Percentiles rank a stretch among this genome's conserved stretches.
Conservation (phyloP, 2,329 filamentous ascomycete species). For the Paraphoma chrysanthemicola region DNA sequence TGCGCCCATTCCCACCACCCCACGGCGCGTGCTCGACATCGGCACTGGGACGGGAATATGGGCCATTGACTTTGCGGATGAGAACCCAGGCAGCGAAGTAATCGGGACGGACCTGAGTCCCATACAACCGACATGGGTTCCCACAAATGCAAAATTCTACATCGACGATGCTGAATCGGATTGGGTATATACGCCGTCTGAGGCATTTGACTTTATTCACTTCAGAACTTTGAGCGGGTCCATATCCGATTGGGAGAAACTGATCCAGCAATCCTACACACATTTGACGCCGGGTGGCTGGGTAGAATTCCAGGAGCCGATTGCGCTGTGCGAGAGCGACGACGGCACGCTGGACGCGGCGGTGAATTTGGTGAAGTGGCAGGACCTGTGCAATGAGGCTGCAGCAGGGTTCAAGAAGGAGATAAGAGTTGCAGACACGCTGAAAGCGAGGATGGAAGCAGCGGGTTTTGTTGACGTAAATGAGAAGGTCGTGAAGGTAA, state of each 20-base stretch:
- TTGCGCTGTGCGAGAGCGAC: conserved; percentile 40
- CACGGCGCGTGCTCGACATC: conserved; percentile 42
- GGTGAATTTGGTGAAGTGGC: conserved; percentile 33
- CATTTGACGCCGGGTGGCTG: conserved; percentile 42
- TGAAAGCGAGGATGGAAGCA: conserved; percentile 37
- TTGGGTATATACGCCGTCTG: conserved; percentile 43
- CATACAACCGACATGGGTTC: conserved; percentile 49
- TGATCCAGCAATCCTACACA: conserved; percentile 32
- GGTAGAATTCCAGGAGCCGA: conserved; percentile 47
- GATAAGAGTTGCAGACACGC: conserved; percentile 25
- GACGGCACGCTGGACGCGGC: conserved; percentile 38
- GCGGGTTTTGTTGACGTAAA: conserved; percentile 43
- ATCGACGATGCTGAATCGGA: conserved; percentile 51
- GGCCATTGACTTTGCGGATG: conserved; percentile 49
- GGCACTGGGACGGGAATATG: conserved; percentile 52
- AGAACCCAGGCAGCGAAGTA: conserved; percentile 42
- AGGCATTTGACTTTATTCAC: conserved; percentile 48
- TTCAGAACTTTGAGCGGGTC: conserved; percentile 36
- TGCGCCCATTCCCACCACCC: conserved; percentile 32
- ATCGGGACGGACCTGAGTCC: conserved; percentile 47
- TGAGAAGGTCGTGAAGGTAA: conserved; percentile 44
- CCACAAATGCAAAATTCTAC: conserved; percentile 51
- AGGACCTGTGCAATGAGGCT: conserved; percentile 37
- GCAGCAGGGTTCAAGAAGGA: conserved; percentile 35
- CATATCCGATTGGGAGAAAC: conserved; percentile 43